These are phyloP conservation scores for Zygoascus ofunaensis DNA, from an alignment of 805 yeast genomes.

Conservation along the genomic window DNA sequence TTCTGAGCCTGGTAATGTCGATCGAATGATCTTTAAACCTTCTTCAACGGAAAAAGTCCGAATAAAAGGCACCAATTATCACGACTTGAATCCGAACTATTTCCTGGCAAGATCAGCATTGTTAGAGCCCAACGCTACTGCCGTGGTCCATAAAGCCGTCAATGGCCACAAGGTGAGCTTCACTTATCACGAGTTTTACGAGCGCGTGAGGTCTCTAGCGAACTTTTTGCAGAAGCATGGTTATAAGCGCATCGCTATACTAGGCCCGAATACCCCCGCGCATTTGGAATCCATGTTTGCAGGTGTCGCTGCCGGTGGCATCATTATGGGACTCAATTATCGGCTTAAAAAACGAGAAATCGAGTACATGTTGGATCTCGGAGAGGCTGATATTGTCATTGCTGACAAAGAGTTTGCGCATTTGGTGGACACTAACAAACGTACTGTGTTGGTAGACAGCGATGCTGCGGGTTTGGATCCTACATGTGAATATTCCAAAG, in stretches of 20 bases:
- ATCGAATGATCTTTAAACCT: neutral
- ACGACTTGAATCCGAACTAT: conserved; percentile 29
- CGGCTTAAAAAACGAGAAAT: conserved; percentile 26
- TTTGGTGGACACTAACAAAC: conserved; percentile 12
- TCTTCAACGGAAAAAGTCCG: neutral
- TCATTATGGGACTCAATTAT: conserved; percentile 29
- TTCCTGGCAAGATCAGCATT: conserved; percentile 29
- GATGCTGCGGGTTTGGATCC: conserved; percentile 10
- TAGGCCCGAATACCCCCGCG: conserved; percentile 30
- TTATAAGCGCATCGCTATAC: conserved; percentile 23
- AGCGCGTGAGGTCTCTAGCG: conserved; percentile 25
- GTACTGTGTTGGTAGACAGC: conserved; percentile 15
- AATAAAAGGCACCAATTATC: conserved; percentile 16
- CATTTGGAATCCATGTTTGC: conserved; percentile 29
- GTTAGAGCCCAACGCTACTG: conserved; percentile 28
- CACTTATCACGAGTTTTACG: conserved; percentile 23
- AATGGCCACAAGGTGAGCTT: conserved; percentile 15
- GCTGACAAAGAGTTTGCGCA: conserved; percentile 23
- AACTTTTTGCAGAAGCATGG: conserved; percentile 21
- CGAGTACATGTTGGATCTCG: conserved; percentile 23
- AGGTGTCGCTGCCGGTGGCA: conserved; percentile 27
- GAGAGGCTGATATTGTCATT: conserved; percentile 24
- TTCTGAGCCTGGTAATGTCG: neutral
- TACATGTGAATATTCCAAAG: conserved; percentile 13
- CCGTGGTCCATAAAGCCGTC: conserved; percentile 25